These are phyloP conservation scores for Elaeis guineensis DNA, from an alignment of 176 grass and related monocot genomes.

Conservation along the genomic window DNA sequence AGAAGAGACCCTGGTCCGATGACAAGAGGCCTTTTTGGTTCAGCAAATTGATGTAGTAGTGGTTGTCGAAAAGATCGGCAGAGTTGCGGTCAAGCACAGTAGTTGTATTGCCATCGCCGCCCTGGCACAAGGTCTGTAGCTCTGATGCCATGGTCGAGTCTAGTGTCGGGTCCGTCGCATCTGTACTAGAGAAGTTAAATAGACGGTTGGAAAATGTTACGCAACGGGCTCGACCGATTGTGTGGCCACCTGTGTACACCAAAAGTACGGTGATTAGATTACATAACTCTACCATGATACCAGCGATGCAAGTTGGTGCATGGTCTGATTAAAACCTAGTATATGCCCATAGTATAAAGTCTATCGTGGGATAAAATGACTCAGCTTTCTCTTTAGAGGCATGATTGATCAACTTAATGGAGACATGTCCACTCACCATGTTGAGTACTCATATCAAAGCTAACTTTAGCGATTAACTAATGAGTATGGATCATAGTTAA, in stretches of 20 bases:
- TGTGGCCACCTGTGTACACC: slow-evolving; percentile 45
- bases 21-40: slow-evolving; percentile 51
- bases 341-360: no score
- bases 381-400: no score
- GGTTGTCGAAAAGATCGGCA: slow-evolving; percentile 64
- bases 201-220: slow-evolving; percentile 44
- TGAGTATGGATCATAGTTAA: no score
- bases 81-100: slow-evolving; percentile 60
- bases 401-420: no score
- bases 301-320: no score
- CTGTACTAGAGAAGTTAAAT: slow-evolving; percentile 42
- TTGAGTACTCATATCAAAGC: no score
- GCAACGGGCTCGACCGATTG: slow-evolving; percentile 65
- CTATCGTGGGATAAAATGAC: no score
- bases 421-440: no score
- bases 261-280: no score
- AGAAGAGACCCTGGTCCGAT: slow-evolving; percentile 90
- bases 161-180: slow-evolving; percentile 57
- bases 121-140: slow-evolving; percentile 48
- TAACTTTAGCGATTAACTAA: no score
- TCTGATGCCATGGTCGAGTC: slow-evolving; percentile 51
- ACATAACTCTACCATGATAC: no score
- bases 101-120: slow-evolving; percentile 69
- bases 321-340: no score
- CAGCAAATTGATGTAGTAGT: slow-evolving; percentile 76